Base-by-base conservation (phyloP, 2,329 filamentous ascomycete genomes). In the Fusarium setosum region DNA sequence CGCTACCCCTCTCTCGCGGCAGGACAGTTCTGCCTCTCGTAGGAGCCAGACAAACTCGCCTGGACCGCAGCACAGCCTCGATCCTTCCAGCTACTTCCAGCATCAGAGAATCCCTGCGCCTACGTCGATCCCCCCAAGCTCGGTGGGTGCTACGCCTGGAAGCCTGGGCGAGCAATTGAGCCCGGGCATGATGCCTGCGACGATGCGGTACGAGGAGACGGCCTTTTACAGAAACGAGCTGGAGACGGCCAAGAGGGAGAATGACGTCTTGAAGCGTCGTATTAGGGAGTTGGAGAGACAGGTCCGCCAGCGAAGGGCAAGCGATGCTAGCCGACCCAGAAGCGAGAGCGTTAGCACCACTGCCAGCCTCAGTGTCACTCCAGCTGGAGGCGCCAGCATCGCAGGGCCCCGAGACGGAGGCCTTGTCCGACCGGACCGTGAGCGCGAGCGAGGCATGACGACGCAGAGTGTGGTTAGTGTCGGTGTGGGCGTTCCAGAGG, bases 251-350 rank as follows among this genome's bases (percentile, higher is more conserved):
- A 90, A 89, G 77, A 81, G 83, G 44, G 89, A 91, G 76, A 91
- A 91, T 60, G 88, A 91, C 51, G 74, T 76, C 0, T 76, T 91
- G 42, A 89, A 88, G 79, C 80, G 83, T 54, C 82, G 86, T 13
- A 85, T 91, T 58, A 82, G 87, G 42, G 88, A 91, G 40, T 76
- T 91, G 11, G 89, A 91, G 77, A 80, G 82, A 34, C 76, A 82
- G 63, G 77, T 90, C 8, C 79, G 82, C 7, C 83, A 85, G 45
- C 76, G 82, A 11, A 77, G 82, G 31, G 76, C 80, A 34, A 83
- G 83, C 66, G 84, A 86, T 48, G 77, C 78, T 11, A 80, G 80
- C 68, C 75, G 80, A 6, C 75, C 77, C 2, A 73, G 84, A 54
- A 87, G 84, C 59, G 85, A 83, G 62, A 88, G 86, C 59, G 80